These are phyloP conservation scores for Thalassiosira exigua DNA, from an alignment of 352 stramenopile genomes.

Conservation along the genomic window DNA sequence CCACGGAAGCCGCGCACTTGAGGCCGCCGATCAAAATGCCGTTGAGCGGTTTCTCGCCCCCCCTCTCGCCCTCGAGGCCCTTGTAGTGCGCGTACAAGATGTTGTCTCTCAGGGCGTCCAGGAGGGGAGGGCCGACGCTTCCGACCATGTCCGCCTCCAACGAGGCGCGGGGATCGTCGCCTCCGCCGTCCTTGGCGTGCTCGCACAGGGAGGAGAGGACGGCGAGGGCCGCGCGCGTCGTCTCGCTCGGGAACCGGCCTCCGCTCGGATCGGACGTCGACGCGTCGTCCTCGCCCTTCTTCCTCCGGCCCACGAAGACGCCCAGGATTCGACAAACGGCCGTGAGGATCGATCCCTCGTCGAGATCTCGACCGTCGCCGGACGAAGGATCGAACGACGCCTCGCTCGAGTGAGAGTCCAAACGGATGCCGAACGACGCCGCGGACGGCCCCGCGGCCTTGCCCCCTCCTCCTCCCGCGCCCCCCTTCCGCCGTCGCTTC, in stretches of 20 bases:
- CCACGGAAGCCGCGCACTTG: slow-evolving; percentile 35
- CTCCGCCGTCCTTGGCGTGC: slow-evolving; percentile 41
- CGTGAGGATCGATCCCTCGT: slow-evolving; percentile 48
- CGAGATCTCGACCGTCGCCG: slow-evolving; percentile 21
- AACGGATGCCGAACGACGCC: slow-evolving; percentile 41
- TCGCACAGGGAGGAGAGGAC: slow-evolving; percentile 34
- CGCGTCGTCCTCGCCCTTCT: slow-evolving; percentile 6
- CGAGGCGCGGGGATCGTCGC: slow-evolving; percentile 10
- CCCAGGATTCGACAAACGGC: slow-evolving; percentile 47
- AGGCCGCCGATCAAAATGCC: slow-evolving; percentile 20
- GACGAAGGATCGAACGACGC: background rate
- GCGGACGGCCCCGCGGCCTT: slow-evolving; percentile 26
- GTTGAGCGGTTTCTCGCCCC: background rate
- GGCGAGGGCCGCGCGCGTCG: slow-evolving; percentile 11
- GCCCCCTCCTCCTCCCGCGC: background rate
- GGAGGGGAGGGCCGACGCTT: slow-evolving; percentile 24
- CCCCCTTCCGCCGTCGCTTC: background rate
- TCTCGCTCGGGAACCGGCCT: background rate
- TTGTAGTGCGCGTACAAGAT: slow-evolving; percentile 22
- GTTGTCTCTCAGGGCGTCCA: slow-evolving; percentile 31
- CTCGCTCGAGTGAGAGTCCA: slow-evolving; percentile 31
- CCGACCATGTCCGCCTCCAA: slow-evolving; percentile 52
- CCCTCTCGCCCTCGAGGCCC: background rate
- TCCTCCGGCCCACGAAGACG: slow-evolving; percentile 35
- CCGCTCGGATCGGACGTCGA: background rate